These are phyloP conservation scores for Arthonia radiata DNA, from an alignment of 495 filamentous ascomycete species.

Conservation along the genomic window DNA sequence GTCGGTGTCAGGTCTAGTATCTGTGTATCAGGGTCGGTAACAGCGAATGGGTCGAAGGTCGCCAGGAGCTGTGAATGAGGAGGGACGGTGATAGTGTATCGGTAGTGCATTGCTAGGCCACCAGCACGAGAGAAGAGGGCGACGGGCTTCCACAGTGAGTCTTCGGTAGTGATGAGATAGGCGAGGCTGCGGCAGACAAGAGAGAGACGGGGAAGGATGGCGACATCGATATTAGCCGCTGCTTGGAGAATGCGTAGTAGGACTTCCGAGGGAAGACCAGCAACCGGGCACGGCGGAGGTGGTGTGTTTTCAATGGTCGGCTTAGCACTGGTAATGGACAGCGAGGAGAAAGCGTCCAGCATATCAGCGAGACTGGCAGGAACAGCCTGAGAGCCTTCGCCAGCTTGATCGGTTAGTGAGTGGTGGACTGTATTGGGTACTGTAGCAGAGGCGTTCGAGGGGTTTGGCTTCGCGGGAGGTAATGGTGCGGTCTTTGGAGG, in stretches of 20 bases:
- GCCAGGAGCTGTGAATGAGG: slow-evolving; percentile 28
- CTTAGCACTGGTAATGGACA: slow-evolving; percentile 34
- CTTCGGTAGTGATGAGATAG: slow-evolving; percentile 61
- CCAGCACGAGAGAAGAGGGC: slow-evolving; percentile 46
- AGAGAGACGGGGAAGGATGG: slow-evolving; percentile 50
- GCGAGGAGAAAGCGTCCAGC: slow-evolving; percentile 42
- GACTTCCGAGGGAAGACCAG: slow-evolving; percentile 57
- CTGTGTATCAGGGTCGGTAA: not conserved
- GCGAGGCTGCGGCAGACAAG: slow-evolving; percentile 72
- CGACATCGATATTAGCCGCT: slow-evolving; percentile 51
- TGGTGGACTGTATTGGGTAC: slow-evolving; percentile 30
- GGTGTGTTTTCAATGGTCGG: slow-evolving; percentile 37
- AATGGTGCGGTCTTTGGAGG: no score
- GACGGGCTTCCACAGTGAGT: slow-evolving; percentile 68
- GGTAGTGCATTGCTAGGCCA: slow-evolving; percentile 65
- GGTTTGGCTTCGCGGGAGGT: slow-evolving; percentile 24
- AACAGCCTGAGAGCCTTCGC: no score
- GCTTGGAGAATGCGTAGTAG: slow-evolving; percentile 47
- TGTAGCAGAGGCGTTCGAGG: slow-evolving; percentile 25
- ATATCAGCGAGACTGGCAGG: slow-evolving; percentile 34
- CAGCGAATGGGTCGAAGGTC: slow-evolving; percentile 14
- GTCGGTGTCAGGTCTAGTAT: not conserved
- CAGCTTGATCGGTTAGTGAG: slow-evolving; percentile 27
- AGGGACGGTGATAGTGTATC: slow-evolving; percentile 36
- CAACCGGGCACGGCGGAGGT: slow-evolving; percentile 51